phyloP scores from a whole-genome alignment of 1,284 basidiomycete species.

The Melampsora americana region DNA sequence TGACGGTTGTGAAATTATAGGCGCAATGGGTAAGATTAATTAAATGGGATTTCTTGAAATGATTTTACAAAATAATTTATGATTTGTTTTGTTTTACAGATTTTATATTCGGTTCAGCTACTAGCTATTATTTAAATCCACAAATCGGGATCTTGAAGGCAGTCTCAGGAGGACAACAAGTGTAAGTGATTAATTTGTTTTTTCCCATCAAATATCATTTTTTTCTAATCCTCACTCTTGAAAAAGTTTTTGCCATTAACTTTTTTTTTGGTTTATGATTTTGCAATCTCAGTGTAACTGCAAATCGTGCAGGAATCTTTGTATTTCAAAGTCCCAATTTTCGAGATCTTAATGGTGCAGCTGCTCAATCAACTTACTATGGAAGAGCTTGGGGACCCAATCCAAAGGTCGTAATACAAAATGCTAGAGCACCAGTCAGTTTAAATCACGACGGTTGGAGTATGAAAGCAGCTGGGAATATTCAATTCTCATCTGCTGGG shows the following conservation, averaged over 20 bases:
- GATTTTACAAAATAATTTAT: neutral
- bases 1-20: constrained; percentile 26
- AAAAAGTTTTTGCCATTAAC: neutral
- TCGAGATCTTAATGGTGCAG: neutral
- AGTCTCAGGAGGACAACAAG: neutral
- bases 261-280: neutral
- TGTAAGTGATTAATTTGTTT: neutral
- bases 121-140: constrained; percentile 15
- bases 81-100: constrained; percentile 7
- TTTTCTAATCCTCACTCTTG: neutral
- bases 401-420: neutral
- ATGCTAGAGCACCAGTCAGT: neutral
- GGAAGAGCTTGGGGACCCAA: neutral
- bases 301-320: neutral
- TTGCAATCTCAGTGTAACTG: neutral
- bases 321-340: neutral
- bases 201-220: neutral
- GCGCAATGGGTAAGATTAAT: constrained; percentile 14
- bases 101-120: constrained; percentile 36
- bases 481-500: neutral
- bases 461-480: neutral
- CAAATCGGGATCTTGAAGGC: constrained; percentile 2
- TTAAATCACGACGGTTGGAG: neutral
- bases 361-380: neutral
- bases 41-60: neutral